Percentiles rank a stretch among this genome's conserved stretches.
phyloP scores from a whole-genome alignment of 2,329 filamentous ascomycete species.

The Pseudopithomyces chartarum region DNA sequence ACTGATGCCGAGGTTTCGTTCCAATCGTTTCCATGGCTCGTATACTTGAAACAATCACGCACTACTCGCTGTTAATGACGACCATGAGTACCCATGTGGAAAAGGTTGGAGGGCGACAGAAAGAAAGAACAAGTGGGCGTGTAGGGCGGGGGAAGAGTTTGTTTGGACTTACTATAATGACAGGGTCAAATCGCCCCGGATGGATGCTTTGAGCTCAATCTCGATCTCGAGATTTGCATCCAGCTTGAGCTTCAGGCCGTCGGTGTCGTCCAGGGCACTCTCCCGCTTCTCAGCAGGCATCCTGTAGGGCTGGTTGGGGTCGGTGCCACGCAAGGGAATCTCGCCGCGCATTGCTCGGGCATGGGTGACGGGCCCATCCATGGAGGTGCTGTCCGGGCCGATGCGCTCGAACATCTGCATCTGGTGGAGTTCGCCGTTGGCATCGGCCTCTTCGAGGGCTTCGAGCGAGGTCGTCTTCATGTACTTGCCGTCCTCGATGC shows the following conservation, averaged over 20 bases:
- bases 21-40: conserved; percentile 8
- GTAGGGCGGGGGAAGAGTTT: background rate
- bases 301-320: conserved; percentile 56
- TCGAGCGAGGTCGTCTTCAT: conserved; percentile 57
- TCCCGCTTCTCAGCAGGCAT: conserved; percentile 49
- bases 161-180: conserved; percentile 72
- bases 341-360: conserved; percentile 60
- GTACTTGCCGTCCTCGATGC: conserved; percentile 54
- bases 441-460: conserved; percentile 58
- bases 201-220: conserved; percentile 83
- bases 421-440: conserved; percentile 52
- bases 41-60: conserved; percentile 19
- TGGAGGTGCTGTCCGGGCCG: conserved; percentile 59
- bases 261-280: conserved; percentile 57
- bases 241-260: conserved; percentile 72
- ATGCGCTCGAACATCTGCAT: conserved; percentile 61
- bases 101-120: background rate
- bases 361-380: conserved; percentile 62
- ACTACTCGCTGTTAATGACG: conserved; percentile 29
- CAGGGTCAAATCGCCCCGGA: conserved; percentile 81
- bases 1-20: conserved; percentile 4
- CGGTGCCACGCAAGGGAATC: conserved; percentile 58
- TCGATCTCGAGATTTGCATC: conserved; percentile 83
- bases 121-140: background rate
- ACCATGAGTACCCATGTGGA: conserved; percentile 13